Conservation (phyloP, 805 yeast genomes). For the Metschnikowia noctiluminum region DNA sequence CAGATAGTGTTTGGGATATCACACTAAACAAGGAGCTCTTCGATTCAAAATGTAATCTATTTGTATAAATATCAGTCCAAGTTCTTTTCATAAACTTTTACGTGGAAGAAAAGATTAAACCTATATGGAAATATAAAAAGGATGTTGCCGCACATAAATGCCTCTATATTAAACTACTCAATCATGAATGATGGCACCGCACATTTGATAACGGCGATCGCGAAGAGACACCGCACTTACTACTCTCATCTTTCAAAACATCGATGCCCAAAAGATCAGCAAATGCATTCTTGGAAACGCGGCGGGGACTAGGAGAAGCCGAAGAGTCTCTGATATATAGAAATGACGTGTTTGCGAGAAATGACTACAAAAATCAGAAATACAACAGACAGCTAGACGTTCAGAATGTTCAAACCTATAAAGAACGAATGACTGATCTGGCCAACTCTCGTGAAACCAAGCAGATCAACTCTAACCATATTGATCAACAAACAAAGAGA, state of each 20-base stretch:
- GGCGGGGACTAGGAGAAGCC: constrained; percentile 21
- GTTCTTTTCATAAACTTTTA: too few relatives aligned
- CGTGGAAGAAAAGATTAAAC: too few relatives aligned
- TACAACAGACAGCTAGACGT: constrained; percentile 24
- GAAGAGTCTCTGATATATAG: background rate
- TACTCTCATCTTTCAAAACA: background rate
- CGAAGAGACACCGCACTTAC: background rate
- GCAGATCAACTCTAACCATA: background rate
- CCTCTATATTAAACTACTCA: too few relatives aligned
- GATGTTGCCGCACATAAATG: too few relatives aligned
- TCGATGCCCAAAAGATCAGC: constrained; percentile 22
- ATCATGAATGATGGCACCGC: too few relatives aligned
- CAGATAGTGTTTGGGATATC: background rate
- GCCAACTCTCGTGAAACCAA: background rate
- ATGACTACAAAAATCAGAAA: constrained; percentile 45
- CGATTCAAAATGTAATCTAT: too few relatives aligned
- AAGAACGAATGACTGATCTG: constrained; percentile 15
- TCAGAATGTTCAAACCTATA: constrained; percentile 16
- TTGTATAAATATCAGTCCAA: too few relatives aligned
- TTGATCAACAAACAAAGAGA: constrained; percentile 1
- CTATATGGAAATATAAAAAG: too few relatives aligned
- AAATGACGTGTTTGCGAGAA: constrained; percentile 17
- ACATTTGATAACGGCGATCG: background rate
- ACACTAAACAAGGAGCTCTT: background rate
- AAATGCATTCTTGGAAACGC: constrained; percentile 37